These are phyloP conservation scores for Conticribra weissflogii DNA, from an alignment of 108 stramenopile genomes.

Conservation along the genomic window DNA sequence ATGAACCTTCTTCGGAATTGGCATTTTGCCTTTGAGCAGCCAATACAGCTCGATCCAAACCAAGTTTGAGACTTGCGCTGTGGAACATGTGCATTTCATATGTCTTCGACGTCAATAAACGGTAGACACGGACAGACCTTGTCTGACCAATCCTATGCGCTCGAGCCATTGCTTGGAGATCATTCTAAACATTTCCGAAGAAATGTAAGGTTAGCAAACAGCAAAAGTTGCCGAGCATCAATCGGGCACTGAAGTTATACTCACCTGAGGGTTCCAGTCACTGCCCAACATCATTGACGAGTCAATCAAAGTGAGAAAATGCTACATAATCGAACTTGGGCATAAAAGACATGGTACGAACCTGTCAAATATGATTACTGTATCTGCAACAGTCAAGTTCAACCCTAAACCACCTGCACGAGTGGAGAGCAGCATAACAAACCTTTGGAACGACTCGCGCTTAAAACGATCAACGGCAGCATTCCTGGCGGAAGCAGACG, in stretches of 20 bases:
- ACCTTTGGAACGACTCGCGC: slow-evolving; percentile 76
- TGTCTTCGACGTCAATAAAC: slow-evolving; percentile 92
- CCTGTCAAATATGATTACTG: slow-evolving; percentile 90
- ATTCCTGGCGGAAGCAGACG: slow-evolving; percentile 85
- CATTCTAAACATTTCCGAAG: slow-evolving; percentile 45
- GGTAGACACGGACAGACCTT: slow-evolving; percentile 72
- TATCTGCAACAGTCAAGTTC: slow-evolving; percentile 96
- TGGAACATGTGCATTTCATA: slow-evolving; percentile 99
- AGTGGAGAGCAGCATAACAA: slow-evolving; percentile 96
- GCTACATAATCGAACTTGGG: too few species aligned
- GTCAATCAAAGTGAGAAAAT: too few species aligned
- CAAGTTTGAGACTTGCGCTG: slow-evolving; percentile 94
- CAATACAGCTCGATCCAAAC: slow-evolving; percentile 95
- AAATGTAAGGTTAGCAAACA: background rate
- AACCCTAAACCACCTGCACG: slow-evolving; percentile 90
- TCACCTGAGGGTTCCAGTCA: slow-evolving; percentile 67
- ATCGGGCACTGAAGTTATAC: background rate
- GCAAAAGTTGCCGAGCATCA: background rate
- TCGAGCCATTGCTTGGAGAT: slow-evolving; percentile 96
- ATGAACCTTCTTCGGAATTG: slow-evolving; percentile 47
- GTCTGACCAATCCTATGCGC: slow-evolving; percentile 98
- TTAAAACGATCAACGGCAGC: slow-evolving; percentile 92
- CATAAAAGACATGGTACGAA: too few species aligned
- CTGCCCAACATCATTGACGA: slow-evolving; percentile 9
- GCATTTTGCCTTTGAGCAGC: slow-evolving; percentile 81